phyloP scores from a whole-genome alignment of 768 basidiomycete genomes.

The Sutorius australiensis region DNA sequence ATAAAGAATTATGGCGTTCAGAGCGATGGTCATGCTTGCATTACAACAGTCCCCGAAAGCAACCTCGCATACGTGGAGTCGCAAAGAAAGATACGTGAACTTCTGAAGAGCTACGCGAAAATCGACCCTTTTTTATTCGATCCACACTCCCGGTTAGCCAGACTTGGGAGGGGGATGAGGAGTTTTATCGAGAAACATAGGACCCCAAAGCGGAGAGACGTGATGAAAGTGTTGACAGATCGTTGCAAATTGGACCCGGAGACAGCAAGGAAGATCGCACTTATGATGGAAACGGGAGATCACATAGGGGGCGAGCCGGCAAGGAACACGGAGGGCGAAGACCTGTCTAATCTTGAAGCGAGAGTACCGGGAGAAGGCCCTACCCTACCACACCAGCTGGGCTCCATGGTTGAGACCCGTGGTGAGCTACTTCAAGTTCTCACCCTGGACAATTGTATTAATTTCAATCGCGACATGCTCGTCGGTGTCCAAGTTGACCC shows the following conservation, averaged over 20 bases:
- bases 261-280: constrained; percentile 19
- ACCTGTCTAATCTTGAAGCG: not conserved
- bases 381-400: too few species aligned
- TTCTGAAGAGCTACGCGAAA: constrained; percentile 15
- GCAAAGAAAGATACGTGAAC: constrained; percentile 12
- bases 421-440: too few species aligned
- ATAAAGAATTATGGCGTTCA: not conserved
- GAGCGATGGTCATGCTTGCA: not conserved
- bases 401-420: too few species aligned
- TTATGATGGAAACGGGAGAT: constrained; percentile 10
- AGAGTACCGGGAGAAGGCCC: too few species aligned
- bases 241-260: constrained; percentile 26
- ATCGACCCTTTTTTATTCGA: constrained; percentile 12
- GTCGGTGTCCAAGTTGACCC: too few species aligned
- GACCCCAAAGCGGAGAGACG: constrained; percentile 12
- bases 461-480: too few species aligned
- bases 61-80: constrained; percentile 21
- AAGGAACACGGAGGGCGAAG: not conserved
- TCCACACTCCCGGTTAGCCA: constrained; percentile 13
- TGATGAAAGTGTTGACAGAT: constrained; percentile 13
- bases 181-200: constrained; percentile 9
- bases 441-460: too few species aligned
- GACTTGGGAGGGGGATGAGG: constrained; percentile 7
- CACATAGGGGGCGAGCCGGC: not conserved
- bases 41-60: constrained; percentile 19